These are phyloP conservation scores for Asterella californica DNA, from an alignment of 225 moss, liverwort and hornwort genomes.

Conservation along the genomic window DNA sequence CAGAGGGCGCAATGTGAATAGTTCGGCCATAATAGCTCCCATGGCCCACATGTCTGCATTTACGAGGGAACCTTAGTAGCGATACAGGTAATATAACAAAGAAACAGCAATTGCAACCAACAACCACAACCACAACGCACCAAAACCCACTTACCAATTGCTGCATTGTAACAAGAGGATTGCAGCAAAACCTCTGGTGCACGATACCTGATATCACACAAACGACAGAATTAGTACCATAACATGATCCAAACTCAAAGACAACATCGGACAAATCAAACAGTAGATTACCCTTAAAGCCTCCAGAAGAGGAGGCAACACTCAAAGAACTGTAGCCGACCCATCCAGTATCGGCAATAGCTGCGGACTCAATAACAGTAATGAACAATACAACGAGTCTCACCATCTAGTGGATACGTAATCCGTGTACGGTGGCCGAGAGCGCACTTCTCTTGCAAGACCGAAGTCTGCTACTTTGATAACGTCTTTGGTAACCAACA, in stretches of 20 bases:
- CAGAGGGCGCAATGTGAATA: constrained; percentile 80
- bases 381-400: neutral
- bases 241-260: neutral
- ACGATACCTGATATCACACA: constrained; percentile 50
- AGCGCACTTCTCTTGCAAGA: constrained; percentile 61
- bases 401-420: constrained; percentile 78
- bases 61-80: neutral
- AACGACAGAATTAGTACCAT: neutral
- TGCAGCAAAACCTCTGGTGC: constrained; percentile 75
- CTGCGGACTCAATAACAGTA: neutral
- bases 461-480: constrained; percentile 81
- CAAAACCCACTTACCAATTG: constrained; percentile 37
- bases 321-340: no score
- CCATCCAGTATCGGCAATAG: no score
- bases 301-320: no score
- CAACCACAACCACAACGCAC: neutral
- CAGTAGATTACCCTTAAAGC: no score
- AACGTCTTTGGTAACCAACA: constrained; percentile 69
- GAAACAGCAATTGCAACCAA: neutral
- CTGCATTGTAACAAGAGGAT: constrained; percentile 56
- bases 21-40: constrained; percentile 96
- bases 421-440: constrained; percentile 65
- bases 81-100: neutral
- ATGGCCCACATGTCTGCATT: constrained; percentile 80
- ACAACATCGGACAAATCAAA: no score